phyloP scores from a whole-genome alignment of 176 grass and related monocot species.

The Tillandsia fasciculata region DNA sequence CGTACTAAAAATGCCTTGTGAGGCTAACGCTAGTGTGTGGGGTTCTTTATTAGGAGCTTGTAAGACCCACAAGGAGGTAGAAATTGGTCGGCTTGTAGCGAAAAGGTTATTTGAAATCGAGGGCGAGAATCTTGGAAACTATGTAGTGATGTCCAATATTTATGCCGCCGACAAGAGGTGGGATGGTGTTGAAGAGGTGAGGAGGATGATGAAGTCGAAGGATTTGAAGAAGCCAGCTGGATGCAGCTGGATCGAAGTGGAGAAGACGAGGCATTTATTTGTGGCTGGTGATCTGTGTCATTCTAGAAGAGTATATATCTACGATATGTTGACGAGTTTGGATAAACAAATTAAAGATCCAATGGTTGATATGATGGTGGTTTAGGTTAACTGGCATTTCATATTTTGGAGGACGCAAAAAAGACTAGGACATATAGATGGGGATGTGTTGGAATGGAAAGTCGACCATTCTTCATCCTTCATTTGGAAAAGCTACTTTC shows the following conservation, averaged over 20 bases:
- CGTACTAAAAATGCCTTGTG: constrained; percentile 36
- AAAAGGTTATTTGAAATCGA: constrained; percentile 41
- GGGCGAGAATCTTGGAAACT: constrained; percentile 38
- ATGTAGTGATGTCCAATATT: constrained; percentile 61
- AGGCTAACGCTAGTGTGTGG: constrained; percentile 49
- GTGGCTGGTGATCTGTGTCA: constrained; percentile 39
- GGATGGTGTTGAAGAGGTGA: constrained; percentile 52
- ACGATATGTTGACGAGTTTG: constrained; percentile 32
- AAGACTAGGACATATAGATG: too few relatives aligned
- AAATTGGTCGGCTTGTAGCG: constrained; percentile 38
- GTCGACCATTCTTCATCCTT: too few relatives aligned
- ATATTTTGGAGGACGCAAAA: background rate
- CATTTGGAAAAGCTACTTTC: too few relatives aligned
- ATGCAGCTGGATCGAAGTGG: constrained; percentile 62
- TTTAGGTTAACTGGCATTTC: background rate
- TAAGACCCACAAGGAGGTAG: constrained; percentile 43
- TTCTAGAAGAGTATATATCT: constrained; percentile 32
- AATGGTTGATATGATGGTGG: background rate
- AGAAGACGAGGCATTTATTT: constrained; percentile 46
- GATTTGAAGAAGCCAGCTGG: constrained; percentile 70
- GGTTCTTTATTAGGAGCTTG: constrained; percentile 44
- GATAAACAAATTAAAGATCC: constrained; percentile 45
- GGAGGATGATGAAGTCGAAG: constrained; percentile 53
- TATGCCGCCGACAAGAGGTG: constrained; percentile 60
- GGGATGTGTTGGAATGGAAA: too few relatives aligned